Percentiles rank a stretch among this genome's conserved stretches.
Evolutionary conservation across 257 asterid genomes (phyloP).

Genomic region (Solanum pimpinellifolium): DNA sequence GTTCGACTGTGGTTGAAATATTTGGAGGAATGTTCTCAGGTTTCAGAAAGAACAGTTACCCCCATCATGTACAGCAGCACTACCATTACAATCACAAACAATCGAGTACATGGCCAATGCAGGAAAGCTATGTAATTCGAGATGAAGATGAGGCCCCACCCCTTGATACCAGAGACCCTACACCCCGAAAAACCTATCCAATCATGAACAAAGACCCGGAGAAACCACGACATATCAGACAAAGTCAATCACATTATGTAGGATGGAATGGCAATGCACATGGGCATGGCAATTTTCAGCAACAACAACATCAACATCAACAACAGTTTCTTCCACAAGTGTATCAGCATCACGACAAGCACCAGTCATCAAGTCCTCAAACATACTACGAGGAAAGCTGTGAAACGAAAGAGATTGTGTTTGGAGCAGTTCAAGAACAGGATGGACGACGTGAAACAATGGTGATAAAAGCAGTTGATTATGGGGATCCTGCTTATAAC

Average conservation of each 20-base stretch:
- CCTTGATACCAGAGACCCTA: not conserved
- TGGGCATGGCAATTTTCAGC: slow-evolving; percentile 8
- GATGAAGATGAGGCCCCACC: not conserved
- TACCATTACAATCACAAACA: slow-evolving; percentile 6
- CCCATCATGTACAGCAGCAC: slow-evolving; percentile 19
- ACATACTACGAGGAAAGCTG: slow-evolving; percentile 48
- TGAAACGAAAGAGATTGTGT: slow-evolving; percentile 77
- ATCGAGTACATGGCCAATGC: not conserved
- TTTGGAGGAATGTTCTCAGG: slow-evolving; percentile 61
- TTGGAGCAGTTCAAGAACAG: slow-evolving; percentile 90
- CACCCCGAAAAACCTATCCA: slow-evolving; percentile 2
- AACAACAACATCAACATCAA: slow-evolving; percentile 13
- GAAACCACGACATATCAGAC: not conserved
- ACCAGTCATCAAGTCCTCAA: slow-evolving; percentile 46
- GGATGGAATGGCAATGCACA: not conserved
- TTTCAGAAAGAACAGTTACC: slow-evolving; percentile 31
- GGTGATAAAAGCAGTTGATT: slow-evolving; percentile 82
- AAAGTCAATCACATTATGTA: not conserved
- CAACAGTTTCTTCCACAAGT: not conserved
- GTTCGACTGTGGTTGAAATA: slow-evolving; percentile 50
- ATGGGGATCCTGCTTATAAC: slow-evolving; percentile 41
- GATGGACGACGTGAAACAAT: slow-evolving; percentile 63
- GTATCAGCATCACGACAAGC: slow-evolving; percentile 60
- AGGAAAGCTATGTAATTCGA: slow-evolving; percentile 2
- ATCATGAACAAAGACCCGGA: not conserved